These are phyloP conservation scores for Bruguiera sexangula DNA, from an alignment of 345 rosid species.

Conservation along the genomic window DNA sequence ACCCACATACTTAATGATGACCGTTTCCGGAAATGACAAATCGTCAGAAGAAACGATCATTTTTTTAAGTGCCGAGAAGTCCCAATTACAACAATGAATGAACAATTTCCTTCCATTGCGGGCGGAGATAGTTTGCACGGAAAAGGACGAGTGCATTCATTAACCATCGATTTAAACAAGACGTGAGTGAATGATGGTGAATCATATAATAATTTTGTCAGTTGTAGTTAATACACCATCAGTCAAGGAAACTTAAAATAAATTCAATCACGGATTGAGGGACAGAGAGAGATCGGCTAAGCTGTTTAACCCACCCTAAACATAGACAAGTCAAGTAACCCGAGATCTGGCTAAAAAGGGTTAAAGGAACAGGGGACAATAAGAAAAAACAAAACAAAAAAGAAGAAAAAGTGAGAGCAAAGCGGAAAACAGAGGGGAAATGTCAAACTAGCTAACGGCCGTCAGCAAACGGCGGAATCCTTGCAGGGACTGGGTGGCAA, in stretches of 20 bases:
- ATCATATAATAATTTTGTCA: neutral
- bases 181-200: neutral
- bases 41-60: too few relatives aligned
- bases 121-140: neutral
- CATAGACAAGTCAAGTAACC: neutral
- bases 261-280: neutral
- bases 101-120: too few relatives aligned
- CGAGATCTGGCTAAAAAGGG: neutral
- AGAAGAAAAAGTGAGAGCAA: neutral
- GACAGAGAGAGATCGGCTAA: neutral
- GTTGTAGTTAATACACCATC: neutral
- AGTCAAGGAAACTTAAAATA: constrained; percentile 1
- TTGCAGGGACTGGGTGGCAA: constrained; percentile 87
- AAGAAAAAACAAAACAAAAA: neutral
- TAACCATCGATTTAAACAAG: too few relatives aligned
- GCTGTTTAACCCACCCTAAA: neutral
- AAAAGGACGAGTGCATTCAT: neutral
- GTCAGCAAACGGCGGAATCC: constrained; percentile 57
- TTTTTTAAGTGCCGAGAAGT: neutral
- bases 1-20: too few relatives aligned
- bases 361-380: too few relatives aligned
- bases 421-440: neutral
- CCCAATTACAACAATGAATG: neutral
- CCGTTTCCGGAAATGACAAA: too few relatives aligned
- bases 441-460: constrained; percentile 44